A percentile compares a stretch with the other conserved stretches of the same genome.
These are phyloP conservation scores for Anthostomella pinea DNA, from an alignment of 2,329 filamentous ascomycete genomes.

Conservation along the genomic window DNA sequence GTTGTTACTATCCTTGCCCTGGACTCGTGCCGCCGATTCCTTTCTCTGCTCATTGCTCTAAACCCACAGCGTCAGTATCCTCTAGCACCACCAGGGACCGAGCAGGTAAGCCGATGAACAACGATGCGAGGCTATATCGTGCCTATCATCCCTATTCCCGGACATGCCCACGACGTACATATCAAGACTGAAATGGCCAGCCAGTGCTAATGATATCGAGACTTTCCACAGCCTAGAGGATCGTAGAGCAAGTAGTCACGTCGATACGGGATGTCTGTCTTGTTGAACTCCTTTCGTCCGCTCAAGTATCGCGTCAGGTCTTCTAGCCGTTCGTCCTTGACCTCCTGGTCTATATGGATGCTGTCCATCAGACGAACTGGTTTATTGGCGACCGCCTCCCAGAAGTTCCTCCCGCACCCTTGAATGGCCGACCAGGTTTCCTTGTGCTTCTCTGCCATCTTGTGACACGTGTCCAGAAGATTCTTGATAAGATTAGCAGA, in stretches of 20 bases:
- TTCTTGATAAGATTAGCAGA: constrained; percentile 31
- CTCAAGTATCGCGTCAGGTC: constrained; percentile 66
- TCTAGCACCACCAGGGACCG: constrained; percentile 50
- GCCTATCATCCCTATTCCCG: neutral
- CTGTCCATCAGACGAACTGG: constrained; percentile 34
- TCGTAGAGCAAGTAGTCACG: constrained; percentile 71
- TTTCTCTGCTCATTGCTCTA: constrained; percentile 36
- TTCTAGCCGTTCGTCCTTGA: constrained; percentile 63
- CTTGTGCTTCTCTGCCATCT: constrained; percentile 34
- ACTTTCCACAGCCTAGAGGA: constrained; percentile 71
- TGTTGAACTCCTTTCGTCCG: constrained; percentile 62
- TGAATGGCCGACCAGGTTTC: constrained; percentile 36
- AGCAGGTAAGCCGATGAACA: constrained; percentile 26
- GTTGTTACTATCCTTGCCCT: constrained; percentile 12
- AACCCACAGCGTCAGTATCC: constrained; percentile 53
- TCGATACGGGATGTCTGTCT: constrained; percentile 71
- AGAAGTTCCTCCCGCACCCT: constrained; percentile 30
- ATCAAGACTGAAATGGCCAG: constrained; percentile 68
- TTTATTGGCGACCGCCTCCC: constrained; percentile 36
- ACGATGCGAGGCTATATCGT: neutral
- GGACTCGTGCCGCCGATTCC: constrained; percentile 11
- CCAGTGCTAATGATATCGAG: constrained; percentile 71
- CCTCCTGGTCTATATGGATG: constrained; percentile 35
- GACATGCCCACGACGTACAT: constrained; percentile 72
- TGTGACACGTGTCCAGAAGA: constrained; percentile 30